Conservation (phyloP, 2,329 filamentous ascomycete genomes). For the Gnomoniopsis sp. region DNA sequence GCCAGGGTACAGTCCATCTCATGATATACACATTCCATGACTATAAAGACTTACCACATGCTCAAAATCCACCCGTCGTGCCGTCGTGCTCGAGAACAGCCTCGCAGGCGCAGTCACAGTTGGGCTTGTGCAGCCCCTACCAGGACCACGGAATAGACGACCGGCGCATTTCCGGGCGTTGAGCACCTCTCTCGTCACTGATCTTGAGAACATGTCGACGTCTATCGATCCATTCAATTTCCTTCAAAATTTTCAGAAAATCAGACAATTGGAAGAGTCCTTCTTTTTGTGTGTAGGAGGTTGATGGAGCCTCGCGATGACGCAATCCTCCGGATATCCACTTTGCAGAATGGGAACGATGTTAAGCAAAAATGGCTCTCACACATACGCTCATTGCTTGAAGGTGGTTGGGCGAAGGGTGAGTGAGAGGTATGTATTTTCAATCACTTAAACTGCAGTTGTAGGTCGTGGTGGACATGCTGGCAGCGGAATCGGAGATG, state of each 20-base stretch:
- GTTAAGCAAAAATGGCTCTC: not conserved
- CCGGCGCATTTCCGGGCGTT: not conserved
- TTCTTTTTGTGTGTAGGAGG: not conserved
- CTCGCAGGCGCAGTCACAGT: not conserved
- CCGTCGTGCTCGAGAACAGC: slow-evolving; percentile 34
- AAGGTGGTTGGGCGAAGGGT: too few relatives aligned
- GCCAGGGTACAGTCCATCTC: not conserved
- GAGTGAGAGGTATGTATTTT: too few relatives aligned
- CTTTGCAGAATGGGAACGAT: not conserved
- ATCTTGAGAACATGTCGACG: slow-evolving; percentile 12
- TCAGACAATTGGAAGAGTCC: not conserved
- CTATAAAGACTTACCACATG: slow-evolving; percentile 35
- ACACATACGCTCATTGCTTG: not conserved
- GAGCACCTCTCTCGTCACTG: not conserved
- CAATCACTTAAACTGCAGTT: too few relatives aligned
- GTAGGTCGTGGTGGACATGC: too few relatives aligned
- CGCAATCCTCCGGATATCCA: not conserved
- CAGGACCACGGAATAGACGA: not conserved
- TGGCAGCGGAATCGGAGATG: too few relatives aligned
- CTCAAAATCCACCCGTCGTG: slow-evolving; percentile 38
- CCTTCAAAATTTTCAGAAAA: not conserved
- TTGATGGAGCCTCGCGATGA: not conserved
- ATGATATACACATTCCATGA: not conserved
- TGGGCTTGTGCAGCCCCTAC: not conserved
- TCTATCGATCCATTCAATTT: not conserved